phyloP scores from a whole-genome alignment of 768 basidiomycete genomes.

The Leccinum longicurvipes region DNA sequence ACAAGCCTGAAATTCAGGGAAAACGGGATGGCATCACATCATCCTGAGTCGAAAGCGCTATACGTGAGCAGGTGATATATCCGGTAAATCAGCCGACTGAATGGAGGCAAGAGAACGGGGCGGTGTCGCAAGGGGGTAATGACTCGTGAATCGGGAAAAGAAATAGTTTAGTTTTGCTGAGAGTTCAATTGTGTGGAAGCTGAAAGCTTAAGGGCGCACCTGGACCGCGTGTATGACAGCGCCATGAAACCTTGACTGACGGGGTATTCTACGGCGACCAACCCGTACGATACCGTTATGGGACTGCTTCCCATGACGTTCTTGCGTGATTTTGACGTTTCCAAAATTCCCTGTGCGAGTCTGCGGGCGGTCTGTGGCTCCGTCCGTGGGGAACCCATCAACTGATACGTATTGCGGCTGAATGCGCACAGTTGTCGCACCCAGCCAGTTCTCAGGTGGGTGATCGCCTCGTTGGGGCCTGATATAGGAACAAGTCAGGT shows the following conservation, averaged over 20 bases:
- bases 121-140: constrained; percentile 25
- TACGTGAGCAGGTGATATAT: constrained; percentile 25
- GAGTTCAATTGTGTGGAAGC: not conserved
- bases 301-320: constrained; percentile 26
- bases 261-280: constrained; percentile 30
- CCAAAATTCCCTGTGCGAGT: constrained; percentile 2
- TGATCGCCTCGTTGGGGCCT: constrained; percentile 9
- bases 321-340: constrained; percentile 25
- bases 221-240: constrained; percentile 31
- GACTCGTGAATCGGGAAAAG: constrained; percentile 20
- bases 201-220: constrained; percentile 26
- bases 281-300: constrained; percentile 23
- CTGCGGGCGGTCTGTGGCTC: constrained; percentile 11
- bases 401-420: not conserved
- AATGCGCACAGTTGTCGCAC: constrained; percentile 1
- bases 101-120: constrained; percentile 12
- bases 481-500: constrained; percentile 12
- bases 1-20: constrained; percentile 8
- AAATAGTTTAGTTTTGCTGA: constrained; percentile 18
- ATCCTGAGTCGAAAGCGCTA: constrained; percentile 15
- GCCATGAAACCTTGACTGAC: constrained; percentile 35
- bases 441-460: not conserved
- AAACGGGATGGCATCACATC: constrained; percentile 19
- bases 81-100: constrained; percentile 31
- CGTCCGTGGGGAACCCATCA: constrained; percentile 15